Conservation (phyloP, 208 protist genomes). For the Leishmania aethiopica region DNA sequence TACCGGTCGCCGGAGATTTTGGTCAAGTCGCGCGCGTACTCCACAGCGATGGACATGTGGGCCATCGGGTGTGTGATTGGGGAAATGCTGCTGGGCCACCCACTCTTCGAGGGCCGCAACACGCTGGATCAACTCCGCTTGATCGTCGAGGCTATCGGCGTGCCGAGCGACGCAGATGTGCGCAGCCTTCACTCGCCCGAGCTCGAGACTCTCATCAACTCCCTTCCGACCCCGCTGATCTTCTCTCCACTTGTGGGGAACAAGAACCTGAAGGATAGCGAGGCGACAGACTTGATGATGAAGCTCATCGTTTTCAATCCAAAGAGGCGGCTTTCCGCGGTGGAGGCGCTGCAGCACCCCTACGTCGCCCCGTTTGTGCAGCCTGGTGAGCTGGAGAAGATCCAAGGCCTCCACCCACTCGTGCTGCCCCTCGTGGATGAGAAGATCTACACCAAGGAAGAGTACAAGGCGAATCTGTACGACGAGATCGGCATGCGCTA, state of each 20-base stretch:
- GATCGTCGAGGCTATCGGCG: constrained; percentile 92
- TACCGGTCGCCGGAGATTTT: constrained; percentile 98
- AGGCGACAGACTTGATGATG: constrained; percentile 87
- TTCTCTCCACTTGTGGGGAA: constrained; percentile 20
- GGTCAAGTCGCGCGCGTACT: constrained; percentile 94
- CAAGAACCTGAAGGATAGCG: constrained; percentile 74
- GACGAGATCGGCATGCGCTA: constrained; percentile 49
- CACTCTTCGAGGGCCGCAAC: constrained; percentile 95
- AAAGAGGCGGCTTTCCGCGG: constrained; percentile 74
- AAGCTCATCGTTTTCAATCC: constrained; percentile 92
- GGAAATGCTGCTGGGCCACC: constrained; percentile 93
- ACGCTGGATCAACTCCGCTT: constrained; percentile 97
- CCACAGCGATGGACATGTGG: constrained; percentile 99
- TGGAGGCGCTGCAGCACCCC: constrained; percentile 87
- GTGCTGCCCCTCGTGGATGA: constrained; percentile 71
- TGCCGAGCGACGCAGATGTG: constrained; percentile 89
- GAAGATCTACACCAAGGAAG: constrained; percentile 55
- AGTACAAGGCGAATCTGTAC: constrained; percentile 80
- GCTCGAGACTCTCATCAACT: constrained; percentile 85
- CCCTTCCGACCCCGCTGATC: constrained; percentile 62
- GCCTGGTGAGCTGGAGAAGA: constrained; percentile 45
- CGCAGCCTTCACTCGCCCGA: constrained; percentile 90
- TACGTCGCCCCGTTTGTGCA: constrained; percentile 83
- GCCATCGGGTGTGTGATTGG: constrained; percentile 97
- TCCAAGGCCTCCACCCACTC: constrained; percentile 44